These are phyloP conservation scores for Peniophora sp. DNA, from an alignment of 1,284 basidiomycete genomes.

Conservation along the genomic window DNA sequence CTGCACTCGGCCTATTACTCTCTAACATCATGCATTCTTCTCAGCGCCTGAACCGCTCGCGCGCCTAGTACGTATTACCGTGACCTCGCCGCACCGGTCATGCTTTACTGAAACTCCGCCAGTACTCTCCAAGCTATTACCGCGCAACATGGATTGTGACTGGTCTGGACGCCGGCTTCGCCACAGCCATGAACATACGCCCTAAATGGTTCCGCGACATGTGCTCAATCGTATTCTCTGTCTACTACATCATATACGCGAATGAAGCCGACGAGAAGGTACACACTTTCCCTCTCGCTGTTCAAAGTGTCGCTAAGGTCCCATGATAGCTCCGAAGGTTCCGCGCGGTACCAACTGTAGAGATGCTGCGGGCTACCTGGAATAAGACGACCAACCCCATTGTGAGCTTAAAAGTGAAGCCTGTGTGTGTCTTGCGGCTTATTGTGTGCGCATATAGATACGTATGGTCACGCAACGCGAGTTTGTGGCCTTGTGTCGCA, in stretches of 20 bases:
- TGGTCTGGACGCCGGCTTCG: conserved; percentile 95
- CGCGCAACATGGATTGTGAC: conserved; percentile 95
- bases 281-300: conserved; percentile 9
- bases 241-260: conserved; percentile 92
- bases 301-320: not conserved
- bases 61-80: conserved; percentile 54
- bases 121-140: conserved; percentile 93
- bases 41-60: conserved; percentile 91
- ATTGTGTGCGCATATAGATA: conserved; percentile 37
- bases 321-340: conserved; percentile 72
- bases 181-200: conserved; percentile 89
- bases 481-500: conserved; percentile 60
- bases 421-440: conserved; percentile 1
- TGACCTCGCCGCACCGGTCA: not conserved
- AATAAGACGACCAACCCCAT: conserved; percentile 95
- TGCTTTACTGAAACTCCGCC: not conserved
- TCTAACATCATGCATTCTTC: conserved; percentile 1
- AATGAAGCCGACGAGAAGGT: conserved; percentile 94
- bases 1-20: not conserved
- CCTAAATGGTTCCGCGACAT: conserved; percentile 90
- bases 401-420: conserved; percentile 33
- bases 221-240: conserved; percentile 76
- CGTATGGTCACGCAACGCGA: conserved; percentile 56
- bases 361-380: conserved; percentile 94
- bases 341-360: conserved; percentile 88